phyloP scores from a whole-genome alignment of 371 early-diverging fungal species.

The Mucor saturninus region DNA sequence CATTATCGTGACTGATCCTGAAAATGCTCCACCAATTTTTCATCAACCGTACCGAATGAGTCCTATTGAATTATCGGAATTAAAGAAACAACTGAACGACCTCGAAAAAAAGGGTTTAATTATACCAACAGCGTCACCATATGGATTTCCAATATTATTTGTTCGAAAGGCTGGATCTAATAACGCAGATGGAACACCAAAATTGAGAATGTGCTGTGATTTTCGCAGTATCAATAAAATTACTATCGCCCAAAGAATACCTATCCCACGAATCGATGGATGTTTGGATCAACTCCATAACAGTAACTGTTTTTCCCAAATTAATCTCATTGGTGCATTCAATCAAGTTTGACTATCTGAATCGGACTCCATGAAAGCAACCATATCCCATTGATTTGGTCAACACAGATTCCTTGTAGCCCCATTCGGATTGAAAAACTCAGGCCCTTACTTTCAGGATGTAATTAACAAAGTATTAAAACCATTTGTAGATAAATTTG shows the following conservation, averaged over 20 bases:
- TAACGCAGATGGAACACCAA: slow-evolving; percentile 30
- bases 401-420: slow-evolving; percentile 51
- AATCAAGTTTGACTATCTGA: slow-evolving; percentile 30
- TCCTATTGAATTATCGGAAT: neutral
- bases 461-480: slow-evolving; percentile 31
- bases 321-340: slow-evolving; percentile 45
- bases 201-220: slow-evolving; percentile 42
- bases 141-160: slow-evolving; percentile 56
- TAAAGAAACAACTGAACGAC: slow-evolving; percentile 15
- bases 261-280: too few species aligned
- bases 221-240: slow-evolving; percentile 48
- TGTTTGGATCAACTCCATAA: slow-evolving; percentile 37
- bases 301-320: slow-evolving; percentile 17
- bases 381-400: slow-evolving; percentile 23
- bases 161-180: slow-evolving; percentile 34
- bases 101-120: slow-evolving; percentile 22
- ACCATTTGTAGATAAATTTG: slow-evolving; percentile 35
- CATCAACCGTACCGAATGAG: neutral
- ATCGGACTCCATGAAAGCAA: slow-evolving; percentile 4
- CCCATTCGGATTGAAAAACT: slow-evolving; percentile 36
- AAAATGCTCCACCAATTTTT: slow-evolving; percentile 1
- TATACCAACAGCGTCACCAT: slow-evolving; percentile 21
- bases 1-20: slow-evolving; percentile 3
- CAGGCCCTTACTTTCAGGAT: slow-evolving; percentile 33
- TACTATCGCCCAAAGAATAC: slow-evolving; percentile 37